Base-by-base conservation (phyloP, 2,329 filamentous ascomycete species). In the Blastomyces emzantsi region DNA sequence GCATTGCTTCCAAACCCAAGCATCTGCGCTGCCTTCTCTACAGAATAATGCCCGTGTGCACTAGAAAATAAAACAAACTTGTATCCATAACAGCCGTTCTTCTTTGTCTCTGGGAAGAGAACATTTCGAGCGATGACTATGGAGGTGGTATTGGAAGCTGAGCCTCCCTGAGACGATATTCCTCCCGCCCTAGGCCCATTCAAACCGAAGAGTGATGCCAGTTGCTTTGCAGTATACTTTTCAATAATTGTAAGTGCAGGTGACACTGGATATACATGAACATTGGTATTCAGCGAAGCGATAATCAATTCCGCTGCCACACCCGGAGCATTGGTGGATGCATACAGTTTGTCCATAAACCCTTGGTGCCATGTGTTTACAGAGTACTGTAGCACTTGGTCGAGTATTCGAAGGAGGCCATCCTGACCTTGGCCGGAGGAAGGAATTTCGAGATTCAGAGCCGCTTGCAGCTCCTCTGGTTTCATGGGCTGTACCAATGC, bases 281-380 rank as follows among this genome's bases (percentile, higher is more conserved):
- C 80, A 73, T 97, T 99, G 45, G 94, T 97, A 77, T 99, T 97
- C 55, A 99, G 79, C 0, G 90, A 84, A 0, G 90, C 87, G 33
- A 97, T 84, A 9, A 97, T 81, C 64, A 97, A 80, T 71, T 97
- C 94, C 1, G 91, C 88, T 19, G 89, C 86, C 0, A 97, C 83
- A 22, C 93, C 93, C 9, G 93, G 88, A 52, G 93, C 88, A 72
- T 94, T 94, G 49, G 90, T 95, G 67, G 88, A 88, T n/a, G 89
- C 86, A 75, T 97, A 97, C 22, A 97, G 81, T 78, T 99, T 97
- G 77, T 97, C 92, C 72, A 97, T 78, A 76, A 97, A 99, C 13
- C 93, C 93, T 76, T 96, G 92, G 72, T 96, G 90, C 90, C 92
- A 97, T n/a, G 93, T 97, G 77, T 99, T 99, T 72, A 97, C 93